Evolutionary conservation across 2,329 filamentous ascomycete species (phyloP).

Genomic region (Ophiostoma sp.): DNA sequence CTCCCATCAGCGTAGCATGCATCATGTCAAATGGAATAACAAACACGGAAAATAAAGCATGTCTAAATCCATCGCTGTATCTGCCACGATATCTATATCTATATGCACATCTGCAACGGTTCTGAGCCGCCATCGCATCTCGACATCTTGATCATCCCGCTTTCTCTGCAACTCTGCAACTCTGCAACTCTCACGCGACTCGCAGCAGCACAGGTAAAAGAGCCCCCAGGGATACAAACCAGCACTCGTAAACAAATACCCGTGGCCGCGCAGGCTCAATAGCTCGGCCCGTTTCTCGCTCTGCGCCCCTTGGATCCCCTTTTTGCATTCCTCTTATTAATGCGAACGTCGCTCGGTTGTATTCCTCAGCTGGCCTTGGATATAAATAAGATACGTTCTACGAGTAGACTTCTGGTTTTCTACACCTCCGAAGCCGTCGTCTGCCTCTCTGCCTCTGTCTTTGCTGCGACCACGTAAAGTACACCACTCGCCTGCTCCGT

Average conservation of each 20-base stretch:
- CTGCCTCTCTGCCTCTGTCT: not conserved
- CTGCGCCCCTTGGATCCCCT: not conserved
- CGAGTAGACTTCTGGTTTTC: too few species aligned
- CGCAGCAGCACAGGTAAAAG: too few species aligned
- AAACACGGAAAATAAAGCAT: not conserved
- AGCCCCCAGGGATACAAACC: too few species aligned
- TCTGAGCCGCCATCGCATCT: not conserved
- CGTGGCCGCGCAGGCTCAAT: not conserved
- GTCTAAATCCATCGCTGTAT: not conserved
- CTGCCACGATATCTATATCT: not conserved
- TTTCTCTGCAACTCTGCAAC: not conserved
- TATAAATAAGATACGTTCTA: too few species aligned
- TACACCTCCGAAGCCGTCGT: not conserved
- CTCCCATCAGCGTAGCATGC: slow-evolving; percentile 1
- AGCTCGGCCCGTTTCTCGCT: not conserved
- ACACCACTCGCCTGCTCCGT: not conserved
- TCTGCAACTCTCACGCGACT: too few species aligned
- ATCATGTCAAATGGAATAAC: slow-evolving; percentile 11
- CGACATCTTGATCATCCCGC: not conserved
- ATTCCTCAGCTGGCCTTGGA: too few species aligned
- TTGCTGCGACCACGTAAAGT: too few species aligned
- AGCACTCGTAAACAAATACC: not conserved
- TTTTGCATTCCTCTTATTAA: slow-evolving; percentile 1
- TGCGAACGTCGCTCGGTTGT: not conserved
- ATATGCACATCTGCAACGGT: slow-evolving; percentile 1